Conservation (phyloP, 2,329 filamentous ascomycete species). For the Aspergillus brasiliensis region DNA sequence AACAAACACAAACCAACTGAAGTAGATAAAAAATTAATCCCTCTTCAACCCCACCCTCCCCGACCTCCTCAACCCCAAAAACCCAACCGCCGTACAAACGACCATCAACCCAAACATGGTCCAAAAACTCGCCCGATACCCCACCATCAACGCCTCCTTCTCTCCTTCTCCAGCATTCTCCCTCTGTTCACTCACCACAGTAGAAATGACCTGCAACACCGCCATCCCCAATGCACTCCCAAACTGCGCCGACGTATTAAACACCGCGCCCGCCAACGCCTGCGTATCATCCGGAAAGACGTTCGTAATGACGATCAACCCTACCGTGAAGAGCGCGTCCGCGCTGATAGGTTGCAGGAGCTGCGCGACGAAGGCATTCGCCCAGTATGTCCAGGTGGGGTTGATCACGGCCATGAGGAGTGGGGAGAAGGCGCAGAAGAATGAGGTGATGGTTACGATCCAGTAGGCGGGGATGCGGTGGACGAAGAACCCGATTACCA, state of each 20-base stretch:
- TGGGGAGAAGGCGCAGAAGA: slow-evolving; percentile 50
- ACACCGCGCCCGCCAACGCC: too few species aligned
- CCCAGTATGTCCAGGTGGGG: slow-evolving; percentile 56
- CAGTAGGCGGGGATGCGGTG: slow-evolving; percentile 45
- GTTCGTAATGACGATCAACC: too few species aligned
- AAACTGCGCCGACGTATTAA: too few species aligned
- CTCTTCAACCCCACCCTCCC: slow-evolving; percentile 55
- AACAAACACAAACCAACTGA: background rate
- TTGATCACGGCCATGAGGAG: slow-evolving; percentile 59
- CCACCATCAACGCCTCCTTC: slow-evolving; percentile 48
- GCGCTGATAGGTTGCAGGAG: slow-evolving; percentile 24
- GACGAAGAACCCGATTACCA: slow-evolving; percentile 51
- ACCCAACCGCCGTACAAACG: slow-evolving; percentile 42
- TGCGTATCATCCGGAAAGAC: too few species aligned
- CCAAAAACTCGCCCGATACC: slow-evolving; percentile 59
- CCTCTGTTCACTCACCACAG: too few species aligned
- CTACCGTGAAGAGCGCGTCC: background rate
- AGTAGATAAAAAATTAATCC: slow-evolving; percentile 16
- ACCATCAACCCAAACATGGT: slow-evolving; percentile 52
- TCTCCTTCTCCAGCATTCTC: background rate
- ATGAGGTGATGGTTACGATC: slow-evolving; percentile 44
- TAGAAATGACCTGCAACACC: too few species aligned
- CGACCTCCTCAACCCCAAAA: slow-evolving; percentile 48
- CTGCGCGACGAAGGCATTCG: slow-evolving; percentile 45
- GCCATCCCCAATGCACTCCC: too few species aligned